These are phyloP conservation scores for Fusarium mexicanum DNA, from an alignment of 2,329 filamentous ascomycete species.

Conservation along the genomic window DNA sequence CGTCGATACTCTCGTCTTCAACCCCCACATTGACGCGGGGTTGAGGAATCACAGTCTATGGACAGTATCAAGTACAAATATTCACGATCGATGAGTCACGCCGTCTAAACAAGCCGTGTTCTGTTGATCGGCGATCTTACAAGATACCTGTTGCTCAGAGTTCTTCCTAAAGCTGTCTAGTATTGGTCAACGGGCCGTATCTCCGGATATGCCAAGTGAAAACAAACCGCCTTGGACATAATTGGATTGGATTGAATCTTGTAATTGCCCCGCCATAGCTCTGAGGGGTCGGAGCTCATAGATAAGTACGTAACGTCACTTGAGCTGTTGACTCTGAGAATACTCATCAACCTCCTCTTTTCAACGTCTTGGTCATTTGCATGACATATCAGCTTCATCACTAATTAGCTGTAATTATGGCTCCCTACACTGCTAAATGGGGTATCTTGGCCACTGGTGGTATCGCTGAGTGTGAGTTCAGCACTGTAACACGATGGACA, in stretches of 20 bases:
- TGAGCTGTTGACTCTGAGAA: not conserved
- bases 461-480: slow-evolving; percentile 63
- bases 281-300: slow-evolving; percentile 20
- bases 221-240: not conserved
- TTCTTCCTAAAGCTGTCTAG: not conserved
- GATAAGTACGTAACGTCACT: slow-evolving; percentile 29
- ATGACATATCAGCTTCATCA: not conserved
- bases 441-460: slow-evolving; percentile 70
- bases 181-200: not conserved
- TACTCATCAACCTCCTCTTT: not conserved
- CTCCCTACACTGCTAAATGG: slow-evolving; percentile 64
- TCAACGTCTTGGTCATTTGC: not conserved
- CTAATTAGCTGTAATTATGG: slow-evolving; percentile 46
- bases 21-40: not conserved
- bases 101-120: not conserved
- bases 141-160: not conserved
- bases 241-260: slow-evolving; percentile 12
- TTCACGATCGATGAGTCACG: not conserved
- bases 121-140: not conserved
- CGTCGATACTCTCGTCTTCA: not conserved
- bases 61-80: not conserved
- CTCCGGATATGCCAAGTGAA: slow-evolving; percentile 23
- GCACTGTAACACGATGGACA: not conserved
- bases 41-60: not conserved
- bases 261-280: slow-evolving; percentile 25